Percentiles rank a stretch among this genome's conserved stretches.
Evolutionary conservation across 176 grass and related monocot genomes (phyloP).

Genomic region (Calamus simplicifolius): DNA sequence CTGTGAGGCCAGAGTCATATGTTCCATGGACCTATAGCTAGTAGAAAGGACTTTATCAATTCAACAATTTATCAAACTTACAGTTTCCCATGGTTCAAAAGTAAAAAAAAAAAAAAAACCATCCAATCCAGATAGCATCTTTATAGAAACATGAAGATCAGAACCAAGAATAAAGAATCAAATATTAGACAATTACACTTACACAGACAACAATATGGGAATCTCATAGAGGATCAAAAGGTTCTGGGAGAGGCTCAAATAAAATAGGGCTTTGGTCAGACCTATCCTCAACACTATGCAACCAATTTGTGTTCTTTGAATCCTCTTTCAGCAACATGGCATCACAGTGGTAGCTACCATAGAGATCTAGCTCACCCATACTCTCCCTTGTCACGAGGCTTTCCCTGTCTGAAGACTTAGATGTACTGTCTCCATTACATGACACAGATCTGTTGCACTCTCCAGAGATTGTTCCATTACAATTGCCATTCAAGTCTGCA

Average conservation of each 20-base stretch:
- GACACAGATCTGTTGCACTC: conserved; percentile 37
- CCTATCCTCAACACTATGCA: conserved; percentile 70
- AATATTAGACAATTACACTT: neutral
- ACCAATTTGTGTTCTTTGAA: conserved; percentile 60
- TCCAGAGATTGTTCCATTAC: conserved; percentile 16
- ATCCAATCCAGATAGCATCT: no score
- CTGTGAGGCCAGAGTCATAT: no score
- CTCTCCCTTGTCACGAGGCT: conserved; percentile 46
- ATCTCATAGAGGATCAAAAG: conserved; percentile 61
- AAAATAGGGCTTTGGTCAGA: conserved; percentile 73
- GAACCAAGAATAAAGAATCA: conserved; percentile 2
- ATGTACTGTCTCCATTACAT: conserved; percentile 32
- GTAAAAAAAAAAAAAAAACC: no score
- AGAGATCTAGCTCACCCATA: conserved; percentile 65
- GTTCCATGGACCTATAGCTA: no score
- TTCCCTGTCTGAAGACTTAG: conserved; percentile 59
- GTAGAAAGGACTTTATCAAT: no score
- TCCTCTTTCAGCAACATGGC: conserved; percentile 84
- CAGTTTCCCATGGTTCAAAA: no score
- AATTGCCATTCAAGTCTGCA: conserved; percentile 33
- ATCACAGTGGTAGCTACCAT: conserved; percentile 61
- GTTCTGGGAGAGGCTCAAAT: conserved; percentile 82
- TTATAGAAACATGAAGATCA: no score
- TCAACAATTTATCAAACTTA: no score
- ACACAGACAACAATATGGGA: neutral